These are phyloP conservation scores for Toxicodendron radicans DNA, from an alignment of 345 rosid genomes.

Conservation along the genomic window DNA sequence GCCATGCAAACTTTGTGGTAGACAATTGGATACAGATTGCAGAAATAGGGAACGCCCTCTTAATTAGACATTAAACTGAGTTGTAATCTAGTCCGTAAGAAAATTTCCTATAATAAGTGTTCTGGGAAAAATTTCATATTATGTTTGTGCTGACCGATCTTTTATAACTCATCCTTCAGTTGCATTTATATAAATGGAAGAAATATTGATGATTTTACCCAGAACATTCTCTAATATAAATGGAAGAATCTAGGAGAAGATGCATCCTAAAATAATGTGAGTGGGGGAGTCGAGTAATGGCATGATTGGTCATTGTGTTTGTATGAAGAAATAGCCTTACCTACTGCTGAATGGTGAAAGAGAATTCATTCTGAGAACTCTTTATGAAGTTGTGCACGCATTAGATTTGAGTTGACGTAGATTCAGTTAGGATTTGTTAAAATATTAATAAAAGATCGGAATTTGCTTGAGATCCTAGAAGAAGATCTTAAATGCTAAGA, in stretches of 20 bases:
- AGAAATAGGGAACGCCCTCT: neutral
- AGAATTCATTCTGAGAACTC: neutral
- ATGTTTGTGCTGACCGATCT: neutral
- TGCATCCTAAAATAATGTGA: neutral
- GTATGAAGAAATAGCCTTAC: neutral
- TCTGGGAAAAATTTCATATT: neutral
- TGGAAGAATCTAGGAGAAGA: constrained; percentile 13
- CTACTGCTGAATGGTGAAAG: neutral
- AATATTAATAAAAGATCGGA: neutral
- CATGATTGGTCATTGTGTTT: neutral
- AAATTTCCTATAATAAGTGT: neutral
- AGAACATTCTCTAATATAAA: neutral
- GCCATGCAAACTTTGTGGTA: neutral
- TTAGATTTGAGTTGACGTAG: neutral
- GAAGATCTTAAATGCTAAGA: neutral
- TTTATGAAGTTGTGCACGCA: neutral
- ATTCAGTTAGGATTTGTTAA: neutral
- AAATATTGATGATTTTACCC: neutral
- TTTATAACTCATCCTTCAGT: neutral
- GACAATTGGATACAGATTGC: neutral
- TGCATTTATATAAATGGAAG: neutral
- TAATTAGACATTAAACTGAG: neutral
- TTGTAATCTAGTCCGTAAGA: neutral
- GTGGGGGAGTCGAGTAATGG: neutral
- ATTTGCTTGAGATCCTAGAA: constrained; percentile 6